Base-by-base conservation (phyloP, 352 stramenopile species). In the Plasmopara muralis region DNA sequence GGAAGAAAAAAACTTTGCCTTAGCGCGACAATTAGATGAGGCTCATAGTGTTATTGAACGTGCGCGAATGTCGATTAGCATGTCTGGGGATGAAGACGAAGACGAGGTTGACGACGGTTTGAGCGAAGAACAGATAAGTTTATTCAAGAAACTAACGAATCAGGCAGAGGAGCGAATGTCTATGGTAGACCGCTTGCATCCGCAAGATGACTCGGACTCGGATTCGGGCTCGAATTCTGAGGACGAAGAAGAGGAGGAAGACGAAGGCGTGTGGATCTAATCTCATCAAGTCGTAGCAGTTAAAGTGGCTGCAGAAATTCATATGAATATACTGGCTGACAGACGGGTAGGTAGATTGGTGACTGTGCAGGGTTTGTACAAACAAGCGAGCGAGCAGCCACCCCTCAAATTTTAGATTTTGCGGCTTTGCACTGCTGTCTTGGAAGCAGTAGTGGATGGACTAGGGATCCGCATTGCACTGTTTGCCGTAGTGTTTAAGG, bases 121-220 rank as follows among this genome's bases (percentile, higher is more conserved):
- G 58, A 90, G 70, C 62, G 72, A 87, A 18, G 80, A 91, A 53
- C 83, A 93, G 60, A 90, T 93, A 79, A 90, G 72, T 79, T 84
- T 93, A 82, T 93, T 93, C 71, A 91, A 91, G 77, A 93, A 93
- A 77, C 80, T 93, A 65, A 90, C 78, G 58, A 89, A 64, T 68
- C 72, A 93, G 50, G 79, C 80, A 29, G 83, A 93, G 33, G 80
- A 93, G 65, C 83, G 83, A 44, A 74, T 81, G 78, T 93, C 83
- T 55, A 89, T 85, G 63, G 77, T 93, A 54, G 83, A 91, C 57
- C 69, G 73, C 12, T 57, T 88, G 55, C 79, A 93, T 61, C 80
- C 80, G 31, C 72, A 87, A 28, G 78, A 83, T 60, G 74, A 86
- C 46, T 85, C 76, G 56, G 78, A 89, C 47, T 88, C 79, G 60